A percentile compares a stretch with the other conserved stretches of the same genome.
phyloP scores from a whole-genome alignment of 495 filamentous ascomycete species.

The Xylaria bambusicola region DNA sequence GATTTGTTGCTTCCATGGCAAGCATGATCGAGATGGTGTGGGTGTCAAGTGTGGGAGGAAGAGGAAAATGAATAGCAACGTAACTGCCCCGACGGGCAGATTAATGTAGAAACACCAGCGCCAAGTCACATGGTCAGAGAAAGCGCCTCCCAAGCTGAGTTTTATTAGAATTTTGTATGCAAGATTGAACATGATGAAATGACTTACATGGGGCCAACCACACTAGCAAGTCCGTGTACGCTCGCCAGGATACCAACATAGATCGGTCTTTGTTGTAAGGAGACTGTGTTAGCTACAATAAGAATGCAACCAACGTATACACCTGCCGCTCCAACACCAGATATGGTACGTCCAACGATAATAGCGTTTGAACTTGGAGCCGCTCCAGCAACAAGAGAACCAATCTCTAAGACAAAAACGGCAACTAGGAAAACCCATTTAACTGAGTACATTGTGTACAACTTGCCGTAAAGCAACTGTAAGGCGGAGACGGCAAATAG shows the following conservation, averaged over 20 bases:
- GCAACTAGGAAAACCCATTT: slow-evolving; percentile 40
- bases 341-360: slow-evolving; percentile 51
- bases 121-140: slow-evolving; percentile 47
- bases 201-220: slow-evolving; percentile 61
- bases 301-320: slow-evolving; percentile 24
- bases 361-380: slow-evolving; percentile 45
- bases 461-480: slow-evolving; percentile 12
- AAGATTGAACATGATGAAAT: too few species aligned
- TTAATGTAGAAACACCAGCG: slow-evolving; percentile 52
- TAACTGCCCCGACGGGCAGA: slow-evolving; percentile 56
- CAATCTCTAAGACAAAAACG: slow-evolving; percentile 36
- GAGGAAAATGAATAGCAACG: slow-evolving; percentile 57
- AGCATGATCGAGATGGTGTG: background rate
- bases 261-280: slow-evolving; percentile 62
- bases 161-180: too few species aligned
- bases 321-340: slow-evolving; percentile 44
- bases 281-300: slow-evolving; percentile 40
- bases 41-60: slow-evolving; percentile 37
- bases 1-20: slow-evolving; percentile 48
- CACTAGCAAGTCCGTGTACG: slow-evolving; percentile 72
- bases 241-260: slow-evolving; percentile 65
- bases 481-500: slow-evolving; percentile 44
- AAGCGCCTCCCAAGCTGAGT: slow-evolving; percentile 60
- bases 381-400: slow-evolving; percentile 49
- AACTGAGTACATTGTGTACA: slow-evolving; percentile 39